These are phyloP conservation scores for Solanum hybrid DNA, from an alignment of 305 asterid genomes.

Conservation along the genomic window DNA sequence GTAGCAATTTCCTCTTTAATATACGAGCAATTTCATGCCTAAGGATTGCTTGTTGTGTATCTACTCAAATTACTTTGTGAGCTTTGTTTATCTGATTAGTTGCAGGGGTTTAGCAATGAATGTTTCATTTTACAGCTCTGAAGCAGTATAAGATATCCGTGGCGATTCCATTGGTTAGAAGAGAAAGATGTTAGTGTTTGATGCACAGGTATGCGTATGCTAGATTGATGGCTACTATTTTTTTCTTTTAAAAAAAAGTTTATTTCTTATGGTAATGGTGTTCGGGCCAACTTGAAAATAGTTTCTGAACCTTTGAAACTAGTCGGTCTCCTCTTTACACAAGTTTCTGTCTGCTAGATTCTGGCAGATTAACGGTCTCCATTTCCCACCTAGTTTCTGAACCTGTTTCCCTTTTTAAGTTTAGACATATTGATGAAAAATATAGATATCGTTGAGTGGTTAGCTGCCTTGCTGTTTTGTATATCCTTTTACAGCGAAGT, in stretches of 20 bases:
- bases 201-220: conserved; percentile 2
- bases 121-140: neutral
- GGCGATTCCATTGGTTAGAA: neutral
- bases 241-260: neutral
- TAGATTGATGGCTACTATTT: neutral
- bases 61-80: conserved; percentile 6
- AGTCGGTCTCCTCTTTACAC: neutral
- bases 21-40: conserved; percentile 16
- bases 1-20: conserved; percentile 13
- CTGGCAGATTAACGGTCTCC: neutral
- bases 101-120: conserved; percentile 2
- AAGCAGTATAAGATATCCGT: neutral
- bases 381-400: neutral
- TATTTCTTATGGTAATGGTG: neutral
- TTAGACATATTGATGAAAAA: neutral
- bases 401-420: neutral
- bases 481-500: neutral
- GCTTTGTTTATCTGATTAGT: conserved; percentile 8
- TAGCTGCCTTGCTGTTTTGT: neutral
- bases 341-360: neutral
- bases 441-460: neutral
- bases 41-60: conserved; percentile 6
- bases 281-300: neutral
- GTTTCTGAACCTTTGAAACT: neutral
- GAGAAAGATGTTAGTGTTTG: neutral